Evolutionary conservation across 306 rosid species (phyloP), one percentile per base, ranked within the genome.

Genomic region (Quercus parvula): DNA sequence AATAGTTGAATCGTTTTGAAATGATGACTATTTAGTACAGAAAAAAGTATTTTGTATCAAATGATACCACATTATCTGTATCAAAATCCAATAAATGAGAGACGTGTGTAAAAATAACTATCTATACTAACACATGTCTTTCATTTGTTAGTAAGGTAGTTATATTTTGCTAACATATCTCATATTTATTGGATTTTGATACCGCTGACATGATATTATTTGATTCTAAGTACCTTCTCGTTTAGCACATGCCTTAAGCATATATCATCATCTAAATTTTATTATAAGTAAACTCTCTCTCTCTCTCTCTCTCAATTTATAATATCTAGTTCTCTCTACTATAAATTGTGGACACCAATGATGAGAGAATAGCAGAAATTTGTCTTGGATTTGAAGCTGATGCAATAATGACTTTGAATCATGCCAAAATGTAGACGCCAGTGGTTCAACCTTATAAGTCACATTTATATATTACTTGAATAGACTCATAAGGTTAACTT

Each of bases 271-370:
- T 2, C 20, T 3, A 18, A 63, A 63, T 27, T 63, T 2, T 19
- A 25, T 63, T 28, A 61, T 22, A 15, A 25, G 2, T 22, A 59
- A 61, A 1, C 15, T 25, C 25, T 19, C 8, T 61, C 19, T 57
- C 8, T 61, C 19, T 57, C 30, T 58, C 49, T 22, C 68, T 41
- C 54, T 19, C 20, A 38, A 13, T 46, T 31, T 18, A 33, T 46
- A 17, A 83, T 64, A 46, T 49, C 73, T 83, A 67, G 33, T 22
- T 81, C 56, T 55, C 66, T 71, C 58, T 77, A 46, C 70, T 51
- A 82, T 66, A 77, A 95, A 98, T 95, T 87, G 98, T 95, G 85
- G 99, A 97, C 13, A 95, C 99, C 3, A 98, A 95, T 76, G 94
- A 92, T 63, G 94, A 90, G 72, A 90, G 69, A 84, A 95, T 95